Base-by-base conservation (phyloP, 2,329 filamentous ascomycete species). In the Phymatotrichopsis omnivora region DNA sequence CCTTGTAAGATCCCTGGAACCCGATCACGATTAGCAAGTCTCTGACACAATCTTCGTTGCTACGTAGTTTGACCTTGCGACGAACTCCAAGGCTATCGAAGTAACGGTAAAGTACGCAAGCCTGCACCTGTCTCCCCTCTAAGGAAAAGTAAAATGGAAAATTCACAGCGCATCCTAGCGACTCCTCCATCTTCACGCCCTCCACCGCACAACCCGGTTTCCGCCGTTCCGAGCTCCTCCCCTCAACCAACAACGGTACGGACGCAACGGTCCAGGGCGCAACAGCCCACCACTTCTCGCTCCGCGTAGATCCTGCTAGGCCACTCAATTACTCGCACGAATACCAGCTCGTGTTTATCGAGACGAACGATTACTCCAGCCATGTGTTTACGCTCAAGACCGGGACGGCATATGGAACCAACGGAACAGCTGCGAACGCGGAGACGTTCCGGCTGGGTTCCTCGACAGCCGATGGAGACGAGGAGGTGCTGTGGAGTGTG, bases 201-300 rank as follows among this genome's bases (percentile, higher is more conserved):
- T 55, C 63, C 14, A 68, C 70, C 54, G 59, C 67, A 37, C 76
- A 80, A 61, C 62, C 62, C 2, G 76, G 76, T 16, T 79, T 80
- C 64, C 69, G 76, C 30, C 73, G 76, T 51, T 72, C 72, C 1
- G 75, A 76, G 49, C 66, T 78, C 41, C 67, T 75, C 43, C 65
- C 70, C 8, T 61, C 65, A 54, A 63, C 68, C 64, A 69, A 72
- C 64, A 64, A 61, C 14, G 65, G 72, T 42, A 67, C 68, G 32
- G 74, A 75, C 41, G 53, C 63, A n/a, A 72, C 69, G 17, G 72
- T 68, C 28, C 59, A 60, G 20, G 74, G 74, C 22, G 61, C 76
- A 47, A 77, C 76, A 63, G 77, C 74, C 1, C 66, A 79, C 39
- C 76, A 80, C 62, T 78, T 74, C 61, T 74, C 70, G 54, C 57